These are phyloP conservation scores for Lepidium didymum DNA, from an alignment of 345 rosid species.

Conservation along the genomic window DNA sequence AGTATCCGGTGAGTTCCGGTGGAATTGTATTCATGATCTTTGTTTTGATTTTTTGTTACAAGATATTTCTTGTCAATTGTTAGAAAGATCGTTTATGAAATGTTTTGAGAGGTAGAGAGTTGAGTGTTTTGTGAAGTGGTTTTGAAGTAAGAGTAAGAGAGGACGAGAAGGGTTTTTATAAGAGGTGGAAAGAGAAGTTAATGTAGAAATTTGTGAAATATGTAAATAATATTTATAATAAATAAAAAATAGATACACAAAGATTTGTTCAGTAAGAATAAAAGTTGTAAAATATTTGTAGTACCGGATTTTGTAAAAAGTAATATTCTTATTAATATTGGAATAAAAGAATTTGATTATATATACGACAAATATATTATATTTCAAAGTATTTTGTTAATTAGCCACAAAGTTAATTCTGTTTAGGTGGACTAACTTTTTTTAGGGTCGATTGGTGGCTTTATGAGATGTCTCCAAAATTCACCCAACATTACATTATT, in stretches of 20 bases:
- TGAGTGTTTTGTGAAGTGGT: slow-evolving; percentile 20
- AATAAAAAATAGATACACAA: background rate
- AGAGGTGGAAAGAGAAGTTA: slow-evolving; percentile 15
- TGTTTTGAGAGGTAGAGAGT: background rate
- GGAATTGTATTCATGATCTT: slow-evolving; percentile 43
- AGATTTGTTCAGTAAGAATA: background rate
- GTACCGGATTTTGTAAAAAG: background rate
- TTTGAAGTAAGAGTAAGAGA: slow-evolving; percentile 28
- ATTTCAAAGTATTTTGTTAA: background rate
- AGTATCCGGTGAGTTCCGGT: slow-evolving; percentile 42
- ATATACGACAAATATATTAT: background rate
- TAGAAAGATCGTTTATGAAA: background rate
- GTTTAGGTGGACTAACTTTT: slow-evolving; percentile 13
- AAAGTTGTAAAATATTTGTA: background rate
- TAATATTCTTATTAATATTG: background rate
- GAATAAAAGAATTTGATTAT: background rate
- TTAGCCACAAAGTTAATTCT: slow-evolving; percentile 4
- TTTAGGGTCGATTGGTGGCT: background rate
- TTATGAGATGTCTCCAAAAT: background rate
- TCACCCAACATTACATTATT: background rate
- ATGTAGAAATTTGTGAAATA: background rate
- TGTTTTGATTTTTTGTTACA: background rate
- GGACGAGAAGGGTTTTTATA: slow-evolving; percentile 40
- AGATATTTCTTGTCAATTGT: background rate
- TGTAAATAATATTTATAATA: background rate